Base-by-base conservation (phyloP, 2,329 filamentous ascomycete species). In the Aspergillus hiratsukae region DNA sequence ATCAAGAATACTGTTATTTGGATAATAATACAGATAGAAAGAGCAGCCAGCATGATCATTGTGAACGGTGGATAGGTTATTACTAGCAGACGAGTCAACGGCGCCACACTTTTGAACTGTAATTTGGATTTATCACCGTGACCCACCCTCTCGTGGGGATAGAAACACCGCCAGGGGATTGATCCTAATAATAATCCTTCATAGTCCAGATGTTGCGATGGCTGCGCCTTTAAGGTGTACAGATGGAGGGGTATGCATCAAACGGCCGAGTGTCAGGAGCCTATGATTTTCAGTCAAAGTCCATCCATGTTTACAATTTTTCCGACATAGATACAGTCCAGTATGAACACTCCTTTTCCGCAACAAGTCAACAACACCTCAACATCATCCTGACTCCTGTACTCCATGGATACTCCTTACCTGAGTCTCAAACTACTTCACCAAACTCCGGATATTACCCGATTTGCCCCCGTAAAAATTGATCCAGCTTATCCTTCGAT, bases 21-120 rank as follows among this genome's bases (percentile, higher is more conserved):
- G 31, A 37, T 7, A 17, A 6, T 2, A 14, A 14, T 17, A 37
- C 14, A 37, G 31, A 37, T 17, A 37, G 5, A 37, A 17, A 17
- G 14, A 37, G 6, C 31, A 37, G 31, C 31, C 31, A 37, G 31
- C 31, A 17, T 7, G 31, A 14, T 17, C 14, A 17, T 17, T 3
- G 14, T 37, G 31, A 37, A 3, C 14, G 6, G 31, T 23, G 52
- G 37, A 41, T 48, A 31, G 43, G 29, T 27, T 48, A 28, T 53
- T 41, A n/a, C n/a, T n/a, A n/a, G n/a, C n/a, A n/a, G n/a, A 55
- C 49, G 19, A 43, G 31, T 27, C 31, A 55, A 57, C 48, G 55
- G 55, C 19, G 49, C 55, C 48, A 37, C 35, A 45, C 51, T 53
- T 37, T 35, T 51, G 40, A 57, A 57, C 48, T 54, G 48, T 57